Base-by-base conservation (phyloP, 2,329 filamentous ascomycete genomes). In the Pyrenochaeta sp. region DNA sequence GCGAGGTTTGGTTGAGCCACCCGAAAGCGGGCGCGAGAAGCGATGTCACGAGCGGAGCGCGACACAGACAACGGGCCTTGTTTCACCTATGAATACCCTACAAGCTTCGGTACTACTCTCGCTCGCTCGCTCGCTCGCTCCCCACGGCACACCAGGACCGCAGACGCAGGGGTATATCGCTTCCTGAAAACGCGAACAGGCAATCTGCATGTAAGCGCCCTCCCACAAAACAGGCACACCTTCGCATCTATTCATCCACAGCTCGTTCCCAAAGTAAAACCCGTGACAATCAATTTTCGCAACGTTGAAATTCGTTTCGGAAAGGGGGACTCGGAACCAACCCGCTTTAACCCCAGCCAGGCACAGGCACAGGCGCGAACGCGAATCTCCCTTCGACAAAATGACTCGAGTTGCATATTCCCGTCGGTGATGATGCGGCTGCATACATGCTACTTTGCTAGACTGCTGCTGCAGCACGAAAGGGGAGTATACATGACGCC, bases 51-150 rank as follows among this genome's bases (percentile, higher is more conserved):
- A 62, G 45, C 54, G 55, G 45, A 58, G 47, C 56, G 72, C 66
- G 58, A 71, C 67, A 72, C 69, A 72, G 65, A 66, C 58, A 64
- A 66, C 66, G 67, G 65, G 64, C 59, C 25, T 61, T 55, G 71
- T 75, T 74, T 72, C 71, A 73, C 66, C 63, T 64, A 61, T 58
- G 57, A 60, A 62, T 59, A 62, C 45, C 54, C 50, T 53, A 61
- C 50, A 52, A 56, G 47, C 36, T 56, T 64, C 54, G 58, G 68
- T 70, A 59, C 56, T 59, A 72, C 54, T 56, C 52, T 54, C 61
- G 44, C 42, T 47, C 54, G 53, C 52, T 52, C 61, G 40, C 37
- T 47, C 62, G 56, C 56, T 54, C 59, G 45, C 40, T 48, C 58
- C 53, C 37, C 36, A 54, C 19, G 39, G 50, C 44, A 63, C 67